Conservation (phyloP, 2,329 filamentous ascomycete species). For the Ophiobolus disseminans region DNA sequence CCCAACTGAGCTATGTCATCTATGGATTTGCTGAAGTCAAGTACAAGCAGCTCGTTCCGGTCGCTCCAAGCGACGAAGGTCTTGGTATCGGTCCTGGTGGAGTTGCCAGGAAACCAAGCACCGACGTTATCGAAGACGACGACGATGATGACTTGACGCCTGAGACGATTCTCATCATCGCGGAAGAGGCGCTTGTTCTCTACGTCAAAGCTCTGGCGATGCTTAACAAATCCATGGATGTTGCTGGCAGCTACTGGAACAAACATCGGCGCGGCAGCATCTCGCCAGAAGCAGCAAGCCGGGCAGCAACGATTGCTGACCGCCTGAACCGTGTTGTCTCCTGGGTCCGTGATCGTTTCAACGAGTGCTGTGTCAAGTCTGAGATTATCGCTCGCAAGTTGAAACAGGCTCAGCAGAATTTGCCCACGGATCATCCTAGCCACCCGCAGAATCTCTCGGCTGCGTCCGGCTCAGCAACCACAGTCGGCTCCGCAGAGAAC, state of each 20-base stretch:
- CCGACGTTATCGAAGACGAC: constrained; percentile 61
- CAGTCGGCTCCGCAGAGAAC: constrained; percentile 73
- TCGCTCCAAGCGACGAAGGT: constrained; percentile 76
- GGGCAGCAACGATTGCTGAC: constrained; percentile 58
- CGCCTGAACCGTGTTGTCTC: constrained; percentile 94
- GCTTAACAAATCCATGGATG: constrained; percentile 93
- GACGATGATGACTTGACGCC: constrained; percentile 73
- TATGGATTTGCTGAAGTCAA: constrained; percentile 99
- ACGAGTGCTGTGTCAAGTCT: constrained; percentile 95
- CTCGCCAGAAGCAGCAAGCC: constrained; percentile 49
- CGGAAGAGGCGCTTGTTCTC: constrained; percentile 91
- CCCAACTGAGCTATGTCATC: constrained; percentile 92
- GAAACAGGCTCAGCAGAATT: constrained; percentile 80
- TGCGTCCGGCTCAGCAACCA: constrained; percentile 63
- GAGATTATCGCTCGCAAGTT: constrained; percentile 91
- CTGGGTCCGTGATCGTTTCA: constrained; percentile 93
- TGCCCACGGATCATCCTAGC: constrained; percentile 84
- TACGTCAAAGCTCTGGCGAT: constrained; percentile 94
- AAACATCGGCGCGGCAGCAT: constrained; percentile 72
- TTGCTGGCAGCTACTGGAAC: constrained; percentile 90
- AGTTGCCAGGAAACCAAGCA: constrained; percentile 44
- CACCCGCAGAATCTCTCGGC: constrained; percentile 80
- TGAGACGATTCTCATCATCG: constrained; percentile 84
- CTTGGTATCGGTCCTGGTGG: constrained; percentile 66
- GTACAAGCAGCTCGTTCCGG: constrained; percentile 92